Evolutionary conservation across 176 grass and related monocot species (phyloP).

Genomic region (sorghum (Sorghum bicolor)): DNA sequence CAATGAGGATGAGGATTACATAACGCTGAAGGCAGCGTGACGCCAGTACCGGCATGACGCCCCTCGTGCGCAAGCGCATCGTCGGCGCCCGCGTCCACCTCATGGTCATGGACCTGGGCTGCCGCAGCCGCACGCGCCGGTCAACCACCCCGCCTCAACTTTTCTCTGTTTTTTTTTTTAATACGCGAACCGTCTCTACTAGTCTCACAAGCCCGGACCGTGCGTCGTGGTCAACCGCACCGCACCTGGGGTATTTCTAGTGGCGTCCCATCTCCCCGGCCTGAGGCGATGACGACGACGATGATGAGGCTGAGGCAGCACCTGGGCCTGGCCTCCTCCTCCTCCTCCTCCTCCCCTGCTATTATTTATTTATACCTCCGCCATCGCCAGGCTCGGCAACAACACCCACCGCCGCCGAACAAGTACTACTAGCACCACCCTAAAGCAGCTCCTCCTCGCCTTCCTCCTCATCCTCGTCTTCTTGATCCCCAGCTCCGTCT

Average conservation of each 20-base stretch:
- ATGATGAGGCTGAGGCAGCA: slow-evolving; percentile 6
- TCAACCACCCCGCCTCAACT: not conserved
- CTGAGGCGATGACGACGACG: not conserved
- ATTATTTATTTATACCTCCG: slow-evolving; percentile 45
- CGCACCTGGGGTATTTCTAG: not conserved
- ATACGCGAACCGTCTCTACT: not conserved
- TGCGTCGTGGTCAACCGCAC: not conserved
- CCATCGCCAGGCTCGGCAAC: not conserved
- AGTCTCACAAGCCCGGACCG: not conserved
- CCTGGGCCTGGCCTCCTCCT: not conserved
- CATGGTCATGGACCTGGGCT: not conserved
- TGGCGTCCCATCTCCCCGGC: not conserved
- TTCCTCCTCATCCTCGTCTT: not conserved
- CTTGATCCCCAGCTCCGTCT: not conserved
- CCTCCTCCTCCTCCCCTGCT: not conserved
- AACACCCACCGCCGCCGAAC: not conserved
- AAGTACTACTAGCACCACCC: not conserved
- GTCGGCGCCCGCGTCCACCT: slow-evolving; percentile 4
- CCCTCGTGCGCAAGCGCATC: not conserved
- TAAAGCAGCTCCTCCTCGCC: not conserved
- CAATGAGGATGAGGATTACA: too few species aligned
- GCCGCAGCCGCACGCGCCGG: not conserved
- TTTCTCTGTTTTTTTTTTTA: not conserved
- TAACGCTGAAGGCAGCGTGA: not conserved
- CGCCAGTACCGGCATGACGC: not conserved